Conservation (phyloP, 768 basidiomycete genomes). For the Brasilioporus rufonigricans region DNA sequence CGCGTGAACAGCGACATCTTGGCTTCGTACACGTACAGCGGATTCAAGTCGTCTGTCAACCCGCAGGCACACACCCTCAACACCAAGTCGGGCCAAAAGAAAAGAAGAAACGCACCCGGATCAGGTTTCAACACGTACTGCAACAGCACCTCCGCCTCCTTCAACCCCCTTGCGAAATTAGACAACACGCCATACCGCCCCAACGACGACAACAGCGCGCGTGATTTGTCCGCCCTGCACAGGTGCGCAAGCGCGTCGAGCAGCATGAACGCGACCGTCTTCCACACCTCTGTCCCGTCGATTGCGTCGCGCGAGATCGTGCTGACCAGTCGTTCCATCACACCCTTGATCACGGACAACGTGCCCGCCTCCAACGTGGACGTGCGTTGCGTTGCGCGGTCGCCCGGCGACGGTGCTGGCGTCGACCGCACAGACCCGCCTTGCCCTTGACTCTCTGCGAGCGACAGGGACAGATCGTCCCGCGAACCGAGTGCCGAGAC, state of each 20-base stretch:
- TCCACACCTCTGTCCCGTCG: conserved; percentile 96
- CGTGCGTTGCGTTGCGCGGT: background rate
- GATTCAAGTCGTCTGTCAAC: conserved; percentile 75
- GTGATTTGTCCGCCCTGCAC: conserved; percentile 66
- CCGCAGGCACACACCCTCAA: background rate
- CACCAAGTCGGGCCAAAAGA: background rate
- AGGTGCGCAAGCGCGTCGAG: conserved; percentile 79
- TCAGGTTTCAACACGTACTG: conserved; percentile 82
- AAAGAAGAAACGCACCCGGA: conserved; percentile 61
- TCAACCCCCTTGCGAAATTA: conserved; percentile 80
- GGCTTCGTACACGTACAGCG: conserved; percentile 91
- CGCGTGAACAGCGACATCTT: conserved; percentile 89
- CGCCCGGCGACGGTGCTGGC: conserved; percentile 17
- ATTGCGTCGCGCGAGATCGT: conserved; percentile 87
- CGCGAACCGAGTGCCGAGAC: conserved; percentile 37
- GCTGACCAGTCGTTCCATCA: conserved; percentile 69
- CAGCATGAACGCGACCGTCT: conserved; percentile 90
- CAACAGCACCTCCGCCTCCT: conserved; percentile 75
- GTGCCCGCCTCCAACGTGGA: conserved; percentile 60
- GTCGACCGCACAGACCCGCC: conserved; percentile 24
- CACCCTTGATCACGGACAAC: conserved; percentile 61
- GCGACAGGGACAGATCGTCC: conserved; percentile 37
- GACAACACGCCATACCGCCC: conserved; percentile 73
- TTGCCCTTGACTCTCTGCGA: conserved; percentile 39
- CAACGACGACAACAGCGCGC: conserved; percentile 55